Conservation (phyloP, 768 basidiomycete species). For the Pleurotus citrinopileatus region DNA sequence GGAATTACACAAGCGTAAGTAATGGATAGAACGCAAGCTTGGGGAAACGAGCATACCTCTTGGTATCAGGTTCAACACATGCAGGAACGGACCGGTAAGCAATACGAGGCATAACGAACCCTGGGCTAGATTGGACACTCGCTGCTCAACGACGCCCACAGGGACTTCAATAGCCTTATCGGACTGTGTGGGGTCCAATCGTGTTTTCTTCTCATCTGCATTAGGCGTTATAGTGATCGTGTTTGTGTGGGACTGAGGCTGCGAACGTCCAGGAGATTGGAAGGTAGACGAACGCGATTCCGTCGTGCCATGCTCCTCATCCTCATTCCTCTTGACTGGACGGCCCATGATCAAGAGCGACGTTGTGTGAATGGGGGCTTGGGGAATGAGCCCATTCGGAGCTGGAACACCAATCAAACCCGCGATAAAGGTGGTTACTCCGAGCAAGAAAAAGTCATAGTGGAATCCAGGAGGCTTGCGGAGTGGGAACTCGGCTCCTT, state of each 20-base stretch:
- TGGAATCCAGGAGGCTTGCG: conserved; percentile 89
- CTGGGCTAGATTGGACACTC: conserved; percentile 89
- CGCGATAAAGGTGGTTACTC: conserved; percentile 85
- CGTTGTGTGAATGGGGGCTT: conserved; percentile 91
- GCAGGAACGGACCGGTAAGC: conserved; percentile 79
- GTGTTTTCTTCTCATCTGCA: conserved; percentile 23
- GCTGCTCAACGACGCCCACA: conserved; percentile 82
- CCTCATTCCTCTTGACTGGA: conserved; percentile 32
- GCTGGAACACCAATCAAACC: conserved; percentile 86
- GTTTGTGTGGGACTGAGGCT: conserved; percentile 4
- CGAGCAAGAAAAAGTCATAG: conserved; percentile 88
- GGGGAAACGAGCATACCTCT: conserved; percentile 37
- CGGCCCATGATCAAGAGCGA: conserved; percentile 72
- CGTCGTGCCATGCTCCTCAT: conserved; percentile 26
- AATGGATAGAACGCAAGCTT: neutral
- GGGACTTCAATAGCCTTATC: conserved; percentile 44
- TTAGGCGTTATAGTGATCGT: conserved; percentile 3
- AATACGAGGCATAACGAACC: conserved; percentile 77
- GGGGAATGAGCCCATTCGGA: conserved; percentile 81
- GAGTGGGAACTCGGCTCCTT: conserved; percentile 84
- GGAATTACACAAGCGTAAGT: conserved; percentile 1
- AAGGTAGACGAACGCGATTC: neutral
- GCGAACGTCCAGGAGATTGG: conserved; percentile 1
- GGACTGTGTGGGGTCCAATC: conserved; percentile 12
- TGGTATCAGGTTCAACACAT: conserved; percentile 76